phyloP scores from a whole-genome alignment of 148 eudicot species.

The Chenopodium album region DNA sequence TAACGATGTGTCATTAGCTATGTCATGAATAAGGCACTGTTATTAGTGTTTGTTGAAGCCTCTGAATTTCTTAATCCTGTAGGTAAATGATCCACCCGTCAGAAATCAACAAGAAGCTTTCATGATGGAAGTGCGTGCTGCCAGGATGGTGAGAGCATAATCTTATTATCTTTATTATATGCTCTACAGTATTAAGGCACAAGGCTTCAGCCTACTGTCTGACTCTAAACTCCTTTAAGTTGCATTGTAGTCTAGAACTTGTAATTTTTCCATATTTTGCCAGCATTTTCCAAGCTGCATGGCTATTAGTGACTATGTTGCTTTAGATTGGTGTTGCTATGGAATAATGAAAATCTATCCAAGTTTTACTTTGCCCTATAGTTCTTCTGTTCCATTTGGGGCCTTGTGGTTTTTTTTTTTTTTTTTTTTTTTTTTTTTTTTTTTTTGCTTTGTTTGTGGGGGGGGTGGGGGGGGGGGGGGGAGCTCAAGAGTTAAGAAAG shows the following conservation, averaged over 20 bases:
- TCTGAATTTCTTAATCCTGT: slow-evolving; percentile 13
- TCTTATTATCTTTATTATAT: not conserved
- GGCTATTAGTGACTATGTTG: not conserved
- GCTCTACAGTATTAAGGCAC: not conserved
- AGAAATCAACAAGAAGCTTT: slow-evolving; percentile 85
- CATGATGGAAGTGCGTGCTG: slow-evolving; percentile 96
- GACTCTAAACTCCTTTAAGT: not conserved
- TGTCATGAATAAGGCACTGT: not conserved
- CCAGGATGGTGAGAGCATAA: slow-evolving; percentile 66
- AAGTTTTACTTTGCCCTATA: not conserved
- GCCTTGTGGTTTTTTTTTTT: too few relatives aligned
- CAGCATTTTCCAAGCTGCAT: not conserved
- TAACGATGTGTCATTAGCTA: not conserved
- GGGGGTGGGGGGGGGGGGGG: too few relatives aligned
- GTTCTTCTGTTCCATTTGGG: too few relatives aligned
- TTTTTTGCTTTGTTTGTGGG: too few relatives aligned
- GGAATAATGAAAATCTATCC: not conserved
- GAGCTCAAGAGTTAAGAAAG: too few relatives aligned
- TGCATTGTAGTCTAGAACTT: not conserved
- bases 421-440: too few relatives aligned
- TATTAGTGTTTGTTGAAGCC: not conserved
- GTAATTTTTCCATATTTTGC: not conserved
- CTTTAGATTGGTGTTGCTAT: not conserved
- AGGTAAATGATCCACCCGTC: slow-evolving; percentile 88
- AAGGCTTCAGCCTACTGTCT: not conserved